Base-by-base conservation (phyloP, 2,329 filamentous ascomycete genomes). In the Colletotrichum lentis region DNA sequence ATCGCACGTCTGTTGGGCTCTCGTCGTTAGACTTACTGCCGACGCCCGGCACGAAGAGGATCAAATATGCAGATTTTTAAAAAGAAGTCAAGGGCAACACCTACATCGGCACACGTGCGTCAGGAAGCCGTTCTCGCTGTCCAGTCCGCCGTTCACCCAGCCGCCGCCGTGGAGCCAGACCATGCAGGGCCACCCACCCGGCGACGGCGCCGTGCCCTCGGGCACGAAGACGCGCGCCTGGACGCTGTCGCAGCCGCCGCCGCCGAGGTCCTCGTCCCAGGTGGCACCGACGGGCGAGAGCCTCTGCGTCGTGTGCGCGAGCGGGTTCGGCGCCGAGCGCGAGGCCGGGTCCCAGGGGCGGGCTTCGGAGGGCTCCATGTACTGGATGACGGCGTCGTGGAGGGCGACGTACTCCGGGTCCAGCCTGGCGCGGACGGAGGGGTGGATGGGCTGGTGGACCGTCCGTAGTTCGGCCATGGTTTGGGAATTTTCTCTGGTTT, bases 141-240 rank as follows among this genome's bases (percentile, higher is more conserved):
- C 73, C 6, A 79, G 57, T 3, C 75, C 75, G 0, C 79, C 79
- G 59, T 78, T 73, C 5, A 76, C 79, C 78, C 78, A 81, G 3
- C 79, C 79, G 5, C 79, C 79, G 24, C 79, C 79, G 52, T 81
- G 79, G 27, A 76, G 77, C 79, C 79, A 81, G 10, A 81, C 61
- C n/a, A 80, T 73, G 5, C 74, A 72, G 2, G 79, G 78, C 78
- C 78, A 80, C 14, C 62, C 37, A 10, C 2, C 76, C 78, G 6
- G 65, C 64, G 0, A 62, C 61, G 7, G 74, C 22, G 67, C 56
- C 2, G 71, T 50, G 2, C 72, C 71, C 1, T 67, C 70, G 2
- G 78, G 79, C 3, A 70, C 73, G 58, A 78, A 80, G 8, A 76
- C 72, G n/a, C 79, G 73, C 6, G 76, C 72, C 4, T 72, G 70